Evolutionary conservation across 2,329 filamentous ascomycete species (phyloP), one percentile per base, ranked within the genome.

Genomic region (Fusarium gaditjirri): DNA sequence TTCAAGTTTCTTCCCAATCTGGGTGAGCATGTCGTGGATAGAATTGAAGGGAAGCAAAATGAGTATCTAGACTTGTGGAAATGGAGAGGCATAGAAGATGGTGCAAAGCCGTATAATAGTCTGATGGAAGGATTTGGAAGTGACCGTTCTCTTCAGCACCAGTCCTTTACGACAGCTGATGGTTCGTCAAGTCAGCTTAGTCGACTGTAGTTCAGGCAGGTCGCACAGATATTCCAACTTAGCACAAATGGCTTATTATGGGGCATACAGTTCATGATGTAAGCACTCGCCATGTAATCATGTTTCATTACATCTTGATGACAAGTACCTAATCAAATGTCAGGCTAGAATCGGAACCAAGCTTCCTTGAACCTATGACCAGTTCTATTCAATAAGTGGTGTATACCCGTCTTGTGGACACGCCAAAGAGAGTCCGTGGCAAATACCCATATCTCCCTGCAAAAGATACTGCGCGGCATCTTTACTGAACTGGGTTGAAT

Each of bases 1-100:
- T 91, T 90, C 78, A 91, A 91, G 72, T 91, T 89, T 65, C 75
- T 90, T 53, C 89, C 89, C 0, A 86, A 86, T 6, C 84, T 91
- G 70, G 88, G 89, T 3, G 84, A 85, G 39, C 83, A 82, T 67
- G 85, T 90, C 17, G 82, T 86, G 1, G 84, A 89, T 68, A 83
- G 72, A 7, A 33, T 75, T 1, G 71, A 74, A 16, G 65, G 68
- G 6, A 42, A 5, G 27, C 7, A 33, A 8, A 54, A 29, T 6
- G 50, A 42, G 9, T 54, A 33, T 42, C 27, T 54, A 9, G 27
- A 54, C 29, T 8, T 42, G 12, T 54, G 50, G 50, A 42, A 31
- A 27, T 54, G 50, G 50, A 54, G 50, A 17, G 17, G 21, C 5
- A 19, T 54, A 27, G 27, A 42, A 25, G 21, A 21, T 41, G 38